A percentile compares a stretch with the other conserved stretches of the same genome.
phyloP scores from a whole-genome alignment of 306 rosid genomes.

The Dalbergia cochinchinensis region DNA sequence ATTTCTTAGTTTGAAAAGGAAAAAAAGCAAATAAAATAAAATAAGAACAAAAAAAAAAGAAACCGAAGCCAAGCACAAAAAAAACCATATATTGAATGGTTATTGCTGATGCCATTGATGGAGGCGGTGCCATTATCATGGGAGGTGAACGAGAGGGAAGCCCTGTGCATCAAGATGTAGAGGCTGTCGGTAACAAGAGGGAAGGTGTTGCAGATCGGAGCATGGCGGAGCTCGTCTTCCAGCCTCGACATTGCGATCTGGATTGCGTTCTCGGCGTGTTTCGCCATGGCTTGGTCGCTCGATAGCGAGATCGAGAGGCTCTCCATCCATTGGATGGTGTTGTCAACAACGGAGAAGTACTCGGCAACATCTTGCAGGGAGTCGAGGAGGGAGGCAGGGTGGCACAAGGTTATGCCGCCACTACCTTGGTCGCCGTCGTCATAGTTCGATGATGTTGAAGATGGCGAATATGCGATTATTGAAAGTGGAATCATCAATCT shows the following conservation, averaged over 20 bases:
- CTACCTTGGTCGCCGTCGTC: neutral
- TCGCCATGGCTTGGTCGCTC: conserved; percentile 41
- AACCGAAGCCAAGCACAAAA: no score
- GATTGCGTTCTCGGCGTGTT: conserved; percentile 88
- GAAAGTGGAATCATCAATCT: conserved; percentile 57
- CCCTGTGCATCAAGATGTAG: conserved; percentile 70
- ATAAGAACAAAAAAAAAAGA: no score
- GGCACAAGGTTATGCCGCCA: no score
- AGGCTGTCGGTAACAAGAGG: conserved; percentile 80
- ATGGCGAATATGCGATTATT: conserved; percentile 86
- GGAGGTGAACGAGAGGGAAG: conserved; percentile 66
- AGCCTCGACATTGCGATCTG: conserved; percentile 91
- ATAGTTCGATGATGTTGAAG: conserved; percentile 56
- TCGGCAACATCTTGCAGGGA: no score
- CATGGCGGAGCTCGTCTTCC: conserved; percentile 85
- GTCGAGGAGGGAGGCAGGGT: no score
- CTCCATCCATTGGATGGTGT: no score
- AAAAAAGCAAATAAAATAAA: no score
- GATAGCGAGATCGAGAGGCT: no score
- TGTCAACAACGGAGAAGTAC: no score
- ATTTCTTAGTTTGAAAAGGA: no score
- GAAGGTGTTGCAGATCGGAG: conserved; percentile 74
- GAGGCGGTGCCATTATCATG: conserved; percentile 56
- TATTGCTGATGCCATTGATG: conserved; percentile 50
- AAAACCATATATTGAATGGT: no score